phyloP scores from a whole-genome alignment of 1,284 basidiomycete genomes.

The Pholiota adiposa region DNA sequence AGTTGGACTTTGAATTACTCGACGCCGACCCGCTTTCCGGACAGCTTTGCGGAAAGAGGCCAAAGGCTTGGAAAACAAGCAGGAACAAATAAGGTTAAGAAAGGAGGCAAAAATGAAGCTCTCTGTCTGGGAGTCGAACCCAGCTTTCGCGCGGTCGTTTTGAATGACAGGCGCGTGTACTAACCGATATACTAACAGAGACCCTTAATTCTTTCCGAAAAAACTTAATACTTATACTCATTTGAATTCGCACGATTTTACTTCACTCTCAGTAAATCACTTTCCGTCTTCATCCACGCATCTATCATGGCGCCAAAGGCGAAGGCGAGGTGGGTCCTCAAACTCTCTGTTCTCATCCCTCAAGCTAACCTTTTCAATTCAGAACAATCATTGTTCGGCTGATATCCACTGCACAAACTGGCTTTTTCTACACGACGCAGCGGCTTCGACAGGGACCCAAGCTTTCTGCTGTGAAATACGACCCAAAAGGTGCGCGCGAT shows the following conservation, averaged over 20 bases:
- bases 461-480: too few relatives aligned
- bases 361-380: background rate
- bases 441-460: too few relatives aligned
- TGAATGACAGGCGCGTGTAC: constrained; percentile 22
- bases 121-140: constrained; percentile 24
- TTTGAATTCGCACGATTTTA: too few relatives aligned
- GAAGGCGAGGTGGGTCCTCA: constrained; percentile 36
- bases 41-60: background rate
- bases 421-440: constrained; percentile 91
- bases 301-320: constrained; percentile 39
- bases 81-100: background rate
- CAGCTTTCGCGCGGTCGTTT: constrained; percentile 20
- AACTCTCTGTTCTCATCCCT: background rate
- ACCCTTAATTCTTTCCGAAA: background rate
- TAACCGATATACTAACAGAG: constrained; percentile 24
- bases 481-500: background rate
- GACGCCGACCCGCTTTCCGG: background rate
- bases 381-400: constrained; percentile 55
- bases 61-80: background rate
- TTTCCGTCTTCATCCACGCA: too few relatives aligned
- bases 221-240: background rate
- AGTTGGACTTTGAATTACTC: background rate
- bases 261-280: too few relatives aligned
- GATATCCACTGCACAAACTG: constrained; percentile 88
- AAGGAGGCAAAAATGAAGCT: constrained; percentile 11